These are phyloP conservation scores for Mucor ambiguus DNA, from an alignment of 371 early-diverging fungal genomes.

Conservation along the genomic window DNA sequence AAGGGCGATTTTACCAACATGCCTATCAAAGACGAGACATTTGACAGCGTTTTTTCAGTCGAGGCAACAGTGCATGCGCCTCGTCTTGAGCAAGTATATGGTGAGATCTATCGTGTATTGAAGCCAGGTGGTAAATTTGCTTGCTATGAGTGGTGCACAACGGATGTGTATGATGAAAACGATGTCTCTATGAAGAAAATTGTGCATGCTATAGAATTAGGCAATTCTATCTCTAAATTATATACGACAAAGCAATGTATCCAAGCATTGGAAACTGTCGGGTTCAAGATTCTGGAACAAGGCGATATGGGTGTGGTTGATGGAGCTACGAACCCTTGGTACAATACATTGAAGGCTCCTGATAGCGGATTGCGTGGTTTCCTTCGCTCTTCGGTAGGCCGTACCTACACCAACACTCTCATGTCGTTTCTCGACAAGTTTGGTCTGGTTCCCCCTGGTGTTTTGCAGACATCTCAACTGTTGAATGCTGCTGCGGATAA, in stretches of 20 bases:
- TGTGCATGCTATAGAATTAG: conserved; percentile 75
- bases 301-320: conserved; percentile 61
- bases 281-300: conserved; percentile 71
- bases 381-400: conserved; percentile 52
- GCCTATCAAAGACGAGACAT: conserved; percentile 65
- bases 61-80: conserved; percentile 81
- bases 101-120: conserved; percentile 74
- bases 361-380: conserved; percentile 54
- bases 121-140: conserved; percentile 77
- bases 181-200: conserved; percentile 66
- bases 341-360: conserved; percentile 54
- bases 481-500: conserved; percentile 73
- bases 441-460: conserved; percentile 70
- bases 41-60: conserved; percentile 78
- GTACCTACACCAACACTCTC: conserved; percentile 60
- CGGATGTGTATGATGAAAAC: conserved; percentile 66
- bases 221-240: conserved; percentile 79
- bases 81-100: conserved; percentile 67
- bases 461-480: conserved; percentile 68
- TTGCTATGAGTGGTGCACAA: conserved; percentile 82
- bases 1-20: conserved; percentile 80
- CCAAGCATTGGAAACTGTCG: conserved; percentile 68
- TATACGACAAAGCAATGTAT: conserved; percentile 63
- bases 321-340: conserved; percentile 70
- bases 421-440: conserved; percentile 66